Base-by-base conservation (phyloP, 2,329 filamentous ascomycete genomes). In the Aspergillus calidoustus region DNA sequence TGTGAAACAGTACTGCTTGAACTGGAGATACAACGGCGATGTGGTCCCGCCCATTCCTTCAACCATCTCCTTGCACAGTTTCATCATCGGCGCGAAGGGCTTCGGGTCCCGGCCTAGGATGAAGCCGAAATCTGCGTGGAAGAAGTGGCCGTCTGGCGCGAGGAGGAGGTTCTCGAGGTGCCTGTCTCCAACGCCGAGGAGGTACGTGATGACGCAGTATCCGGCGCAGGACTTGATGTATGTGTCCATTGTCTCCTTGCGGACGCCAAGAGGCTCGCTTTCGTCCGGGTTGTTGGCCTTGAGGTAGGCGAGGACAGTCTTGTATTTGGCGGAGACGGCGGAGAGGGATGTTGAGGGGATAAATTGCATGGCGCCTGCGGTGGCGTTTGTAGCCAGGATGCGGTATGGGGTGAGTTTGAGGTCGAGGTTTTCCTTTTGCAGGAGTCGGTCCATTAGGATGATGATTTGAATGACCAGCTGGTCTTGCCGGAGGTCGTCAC, bases 201-300 rank as follows among this genome's bases (percentile, higher is more conserved):
- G 91, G 76, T 99, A 99, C 0, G 96, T 99, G 68, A 99, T 97
- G 15, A 99, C 95, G 76, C 95, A 98, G 79, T 99, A 99, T 38
- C 95, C 95, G 0, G 95, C 95, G 73, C 95, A 97, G 0, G 93
- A 97, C 74, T 93, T 94, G 73, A 98, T 89, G 74, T 97, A 99
- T 0, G 90, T 97, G 69, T 99, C 95, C 80, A 99, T 89, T 0
- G 92, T 90, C 73, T 97, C 94, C 74, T 94, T 93, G 30, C 93
- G 90, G 30, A 99, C 89, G 0, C 94, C 93, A 0, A 96, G 84
- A 0, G 93, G 90, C 4, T 91, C 91, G 13, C 83, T 83, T 22
- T 91, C 87, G 72, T 97, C 93, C 0, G 94, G 93, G 71, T 97
- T 97, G 77, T 98, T 92, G 62, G 90, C 88, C 68, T 89, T 90